Conservation (phyloP, 495 filamentous ascomycete genomes). For the Cercophora sp. region DNA sequence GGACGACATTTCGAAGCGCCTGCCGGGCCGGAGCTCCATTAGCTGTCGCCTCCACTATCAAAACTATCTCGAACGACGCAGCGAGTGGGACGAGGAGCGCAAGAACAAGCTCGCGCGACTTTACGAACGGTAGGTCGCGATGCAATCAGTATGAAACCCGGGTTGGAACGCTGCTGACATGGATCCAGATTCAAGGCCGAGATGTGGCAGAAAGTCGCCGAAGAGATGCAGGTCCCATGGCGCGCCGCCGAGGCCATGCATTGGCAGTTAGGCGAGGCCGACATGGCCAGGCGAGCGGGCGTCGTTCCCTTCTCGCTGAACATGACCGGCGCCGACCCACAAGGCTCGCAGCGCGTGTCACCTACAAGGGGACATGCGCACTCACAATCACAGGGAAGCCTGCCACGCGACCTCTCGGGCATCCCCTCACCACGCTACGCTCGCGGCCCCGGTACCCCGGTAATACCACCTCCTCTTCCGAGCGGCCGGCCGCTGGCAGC, state of each 20-base stretch:
- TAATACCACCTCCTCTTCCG: conserved; percentile 21
- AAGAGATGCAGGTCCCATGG: conserved; percentile 96
- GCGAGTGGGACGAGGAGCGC: conserved; percentile 94
- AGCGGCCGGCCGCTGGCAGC: conserved; percentile 28
- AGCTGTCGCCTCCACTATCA: conserved; percentile 95
- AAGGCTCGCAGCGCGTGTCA: conserved; percentile 33
- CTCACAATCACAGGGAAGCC: conserved; percentile 46
- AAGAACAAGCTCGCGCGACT: conserved; percentile 93
- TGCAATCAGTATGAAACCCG: not conserved
- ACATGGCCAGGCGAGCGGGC: conserved; percentile 88
- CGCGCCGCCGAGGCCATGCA: conserved; percentile 95
- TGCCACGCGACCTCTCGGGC: conserved; percentile 34
- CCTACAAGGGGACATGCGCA: conserved; percentile 38
- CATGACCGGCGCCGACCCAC: conserved; percentile 54
- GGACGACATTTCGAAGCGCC: conserved; percentile 90
- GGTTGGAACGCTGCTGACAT: conserved; percentile 22
- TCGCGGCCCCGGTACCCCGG: conserved; percentile 21
- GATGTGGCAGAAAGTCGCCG: conserved; percentile 92
- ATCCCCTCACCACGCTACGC: conserved; percentile 35
- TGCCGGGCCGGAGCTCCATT: conserved; percentile 88
- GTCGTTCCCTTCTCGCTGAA: conserved; percentile 74
- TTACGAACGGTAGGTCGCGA: conserved; percentile 80
- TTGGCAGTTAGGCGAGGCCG: conserved; percentile 89
- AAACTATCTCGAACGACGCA: conserved; percentile 87
- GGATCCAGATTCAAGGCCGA: conserved; percentile 80